A percentile compares a stretch with the other conserved stretches of the same genome.
Evolutionary conservation across 441 rosid species (phyloP).

Genomic region (Melastoma candidum): DNA sequence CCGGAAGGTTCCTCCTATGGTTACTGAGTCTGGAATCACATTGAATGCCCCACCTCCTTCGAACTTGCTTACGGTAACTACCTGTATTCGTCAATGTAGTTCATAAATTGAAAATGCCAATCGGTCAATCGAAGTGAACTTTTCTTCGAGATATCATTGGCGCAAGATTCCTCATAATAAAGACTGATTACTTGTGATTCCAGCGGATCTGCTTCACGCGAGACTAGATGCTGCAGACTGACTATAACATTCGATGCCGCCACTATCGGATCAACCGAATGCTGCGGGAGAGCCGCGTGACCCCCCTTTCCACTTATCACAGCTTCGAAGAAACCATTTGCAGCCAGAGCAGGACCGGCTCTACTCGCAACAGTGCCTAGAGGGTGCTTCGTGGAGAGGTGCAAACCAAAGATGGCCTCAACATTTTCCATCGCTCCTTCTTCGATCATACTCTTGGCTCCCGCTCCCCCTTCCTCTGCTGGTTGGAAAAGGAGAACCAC

Average conservation of each 20-base stretch:
- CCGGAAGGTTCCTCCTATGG: constrained; percentile 16
- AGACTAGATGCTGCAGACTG: constrained; percentile 14
- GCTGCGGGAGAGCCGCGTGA: constrained; percentile 13
- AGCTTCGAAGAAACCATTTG: constrained; percentile 14
- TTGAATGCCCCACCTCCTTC: constrained; percentile 12
- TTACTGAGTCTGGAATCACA: constrained; percentile 14
- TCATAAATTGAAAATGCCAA: not conserved
- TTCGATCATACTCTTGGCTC: constrained; percentile 12
- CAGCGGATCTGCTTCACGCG: constrained; percentile 13
- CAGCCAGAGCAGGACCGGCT: constrained; percentile 9
- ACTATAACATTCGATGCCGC: constrained; percentile 7
- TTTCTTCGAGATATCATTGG: not conserved
- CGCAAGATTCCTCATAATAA: not conserved
- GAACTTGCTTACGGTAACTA: constrained; percentile 10
- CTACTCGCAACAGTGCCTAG: constrained; percentile 6
- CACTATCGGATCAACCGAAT: constrained; percentile 8
- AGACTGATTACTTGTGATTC: constrained; percentile 11
- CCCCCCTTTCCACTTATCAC: constrained; percentile 15
- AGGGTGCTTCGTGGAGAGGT: constrained; percentile 7
- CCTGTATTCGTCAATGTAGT: constrained; percentile 4
- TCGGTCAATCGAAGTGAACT: not conserved
- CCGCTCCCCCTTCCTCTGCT: constrained; percentile 15
- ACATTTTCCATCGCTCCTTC: constrained; percentile 15
- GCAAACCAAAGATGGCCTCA: constrained; percentile 10
- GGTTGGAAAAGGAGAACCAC: constrained; percentile 14